phyloP scores from a whole-genome alignment of 164 flowering plant genomes.

The Vitis cinerea region DNA sequence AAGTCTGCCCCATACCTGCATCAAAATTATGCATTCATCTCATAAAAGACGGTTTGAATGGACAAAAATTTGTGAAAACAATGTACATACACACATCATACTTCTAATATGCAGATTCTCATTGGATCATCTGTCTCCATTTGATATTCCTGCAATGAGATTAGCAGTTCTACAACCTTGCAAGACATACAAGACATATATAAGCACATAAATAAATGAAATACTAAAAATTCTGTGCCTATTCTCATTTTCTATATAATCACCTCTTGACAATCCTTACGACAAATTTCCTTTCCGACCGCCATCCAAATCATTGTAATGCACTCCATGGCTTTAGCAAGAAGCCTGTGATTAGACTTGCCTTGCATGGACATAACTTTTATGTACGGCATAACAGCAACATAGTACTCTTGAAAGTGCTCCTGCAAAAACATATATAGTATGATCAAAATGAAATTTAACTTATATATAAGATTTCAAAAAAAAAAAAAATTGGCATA shows the following conservation, averaged over 20 bases:
- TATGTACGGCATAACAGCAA: conserved; percentile 95
- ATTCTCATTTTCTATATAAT: too few species aligned
- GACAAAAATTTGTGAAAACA: not conserved
- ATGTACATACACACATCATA: conserved; percentile 18
- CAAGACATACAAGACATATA: conserved; percentile 7
- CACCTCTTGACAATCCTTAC: too few species aligned
- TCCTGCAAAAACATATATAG: conserved; percentile 43
- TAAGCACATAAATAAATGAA: conserved; percentile 22
- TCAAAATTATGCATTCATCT: conserved; percentile 1
- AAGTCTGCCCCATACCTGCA: conserved; percentile 96
- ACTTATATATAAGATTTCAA: not conserved
- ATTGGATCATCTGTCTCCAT: conserved; percentile 98
- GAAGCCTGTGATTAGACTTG: conserved; percentile 97
- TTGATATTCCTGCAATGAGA: conserved; percentile 93
- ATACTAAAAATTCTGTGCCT: conserved; percentile 7
- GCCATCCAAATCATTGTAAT: conserved; percentile 99
- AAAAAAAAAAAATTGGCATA: too few species aligned
- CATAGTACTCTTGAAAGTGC: conserved; percentile 94
- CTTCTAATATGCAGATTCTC: conserved; percentile 97
- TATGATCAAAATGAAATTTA: not conserved
- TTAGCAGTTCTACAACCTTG: conserved; percentile 97
- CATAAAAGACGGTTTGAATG: not conserved
- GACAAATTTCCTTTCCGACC: conserved; percentile 81
- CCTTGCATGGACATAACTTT: conserved; percentile 85
- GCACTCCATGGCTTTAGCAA: conserved; percentile 99